phyloP scores from a whole-genome alignment of 257 asterid species.

The Nicotiana tabacum region DNA sequence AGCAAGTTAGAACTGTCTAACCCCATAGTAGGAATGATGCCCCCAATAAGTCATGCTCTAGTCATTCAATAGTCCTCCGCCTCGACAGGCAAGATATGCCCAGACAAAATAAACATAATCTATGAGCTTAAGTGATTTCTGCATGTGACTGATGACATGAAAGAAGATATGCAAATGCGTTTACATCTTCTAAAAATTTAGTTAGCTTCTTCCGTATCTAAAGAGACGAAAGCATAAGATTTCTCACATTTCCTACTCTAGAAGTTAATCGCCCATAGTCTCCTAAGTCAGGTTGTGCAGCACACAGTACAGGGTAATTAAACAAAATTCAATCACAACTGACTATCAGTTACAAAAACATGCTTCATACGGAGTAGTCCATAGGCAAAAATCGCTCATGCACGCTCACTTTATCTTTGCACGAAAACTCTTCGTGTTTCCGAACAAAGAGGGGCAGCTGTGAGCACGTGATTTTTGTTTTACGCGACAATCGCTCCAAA shows the following conservation, averaged over 20 bases:
- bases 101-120: neutral
- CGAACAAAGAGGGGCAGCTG: no score
- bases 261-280: neutral
- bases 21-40: constrained; percentile 1
- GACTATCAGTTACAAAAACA: neutral
- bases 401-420: no score
- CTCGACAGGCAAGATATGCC: neutral
- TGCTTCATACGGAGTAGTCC: no score
- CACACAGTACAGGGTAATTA: neutral
- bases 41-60: neutral
- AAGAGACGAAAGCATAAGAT: neutral
- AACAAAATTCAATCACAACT: neutral
- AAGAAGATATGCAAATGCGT: neutral
- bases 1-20: neutral
- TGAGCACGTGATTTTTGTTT: no score
- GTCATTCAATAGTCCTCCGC: neutral
- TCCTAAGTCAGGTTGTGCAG: neutral
- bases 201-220: neutral
- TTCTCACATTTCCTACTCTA: neutral
- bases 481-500: no score
- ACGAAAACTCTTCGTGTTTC: no score
- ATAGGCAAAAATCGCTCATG: no score
- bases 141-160: neutral
- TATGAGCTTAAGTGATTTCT: neutral
- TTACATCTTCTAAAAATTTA: neutral